phyloP scores from a whole-genome alignment of 768 basidiomycete species.

The Leccinum olivaceopallidum region DNA sequence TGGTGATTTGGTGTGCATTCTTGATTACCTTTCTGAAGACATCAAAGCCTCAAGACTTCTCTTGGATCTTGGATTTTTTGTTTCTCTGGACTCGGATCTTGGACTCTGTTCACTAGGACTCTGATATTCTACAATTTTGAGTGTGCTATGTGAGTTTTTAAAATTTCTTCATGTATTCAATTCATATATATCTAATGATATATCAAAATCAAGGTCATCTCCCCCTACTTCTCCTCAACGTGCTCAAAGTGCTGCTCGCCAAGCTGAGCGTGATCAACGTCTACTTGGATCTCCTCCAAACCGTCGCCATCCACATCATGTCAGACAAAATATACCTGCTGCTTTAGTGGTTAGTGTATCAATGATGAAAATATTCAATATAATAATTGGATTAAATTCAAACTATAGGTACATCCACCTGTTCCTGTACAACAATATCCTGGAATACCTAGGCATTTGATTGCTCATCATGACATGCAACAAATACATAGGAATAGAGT shows the following conservation, averaged over 20 bases:
- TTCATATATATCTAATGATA: too few species aligned
- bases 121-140: too few species aligned
- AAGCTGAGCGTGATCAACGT: background rate
- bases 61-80: too few species aligned
- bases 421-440: slow-evolving; percentile 6
- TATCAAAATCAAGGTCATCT: background rate
- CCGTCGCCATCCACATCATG: background rate
- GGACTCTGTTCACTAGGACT: too few species aligned
- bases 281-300: background rate
- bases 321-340: background rate
- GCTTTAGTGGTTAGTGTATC: background rate
- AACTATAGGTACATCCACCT: background rate
- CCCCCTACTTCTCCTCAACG: background rate
- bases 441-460: background rate
- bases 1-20: too few species aligned
- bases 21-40: too few species aligned
- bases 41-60: too few species aligned
- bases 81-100: too few species aligned
- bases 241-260: background rate
- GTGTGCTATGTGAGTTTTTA: too few species aligned
- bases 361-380: background rate
- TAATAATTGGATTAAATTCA: background rate
- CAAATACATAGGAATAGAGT: background rate
- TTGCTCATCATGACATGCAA: slow-evolving; percentile 6
- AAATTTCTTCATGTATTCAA: too few species aligned